phyloP scores from a whole-genome alignment of 106 monocot species.

The Ottelia alismoides region DNA sequence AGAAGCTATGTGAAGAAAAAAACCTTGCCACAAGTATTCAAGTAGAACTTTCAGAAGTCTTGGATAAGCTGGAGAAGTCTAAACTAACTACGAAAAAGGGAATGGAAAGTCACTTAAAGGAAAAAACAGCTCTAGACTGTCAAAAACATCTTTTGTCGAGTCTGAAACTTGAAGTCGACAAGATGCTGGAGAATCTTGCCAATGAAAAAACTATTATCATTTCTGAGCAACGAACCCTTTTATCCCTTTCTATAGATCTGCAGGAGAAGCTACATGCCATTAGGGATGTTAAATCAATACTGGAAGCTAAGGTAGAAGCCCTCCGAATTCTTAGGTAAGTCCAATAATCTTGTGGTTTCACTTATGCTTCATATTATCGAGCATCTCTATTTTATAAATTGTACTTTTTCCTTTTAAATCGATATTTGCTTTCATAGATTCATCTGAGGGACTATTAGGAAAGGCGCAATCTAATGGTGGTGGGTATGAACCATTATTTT shows the following conservation, averaged over 20 bases:
- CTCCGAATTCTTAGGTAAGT: conserved; percentile 67
- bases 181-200: conserved; percentile 30
- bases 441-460: no score
- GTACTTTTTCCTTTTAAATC: no score
- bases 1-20: conserved; percentile 36
- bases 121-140: conserved; percentile 57
- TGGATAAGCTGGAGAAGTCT: conserved; percentile 40
- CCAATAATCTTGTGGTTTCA: no score
- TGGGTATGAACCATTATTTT: no score
- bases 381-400: no score
- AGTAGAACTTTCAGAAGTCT: conserved; percentile 17
- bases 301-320: conserved; percentile 90
- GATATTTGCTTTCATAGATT: no score
- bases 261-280: conserved; percentile 32
- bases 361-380: no score
- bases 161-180: conserved; percentile 63
- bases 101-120: conserved; percentile 33
- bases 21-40: conserved; percentile 19
- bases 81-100: conserved; percentile 22
- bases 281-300: conserved; percentile 50
- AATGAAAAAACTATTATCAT: conserved; percentile 28
- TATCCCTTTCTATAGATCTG: conserved; percentile 17
- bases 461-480: no score
- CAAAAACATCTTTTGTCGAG: conserved; percentile 29
- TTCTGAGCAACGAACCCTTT: conserved; percentile 32